These are phyloP conservation scores for Auricularia cornea DNA, from an alignment of 768 basidiomycete genomes.

Conservation along the genomic window DNA sequence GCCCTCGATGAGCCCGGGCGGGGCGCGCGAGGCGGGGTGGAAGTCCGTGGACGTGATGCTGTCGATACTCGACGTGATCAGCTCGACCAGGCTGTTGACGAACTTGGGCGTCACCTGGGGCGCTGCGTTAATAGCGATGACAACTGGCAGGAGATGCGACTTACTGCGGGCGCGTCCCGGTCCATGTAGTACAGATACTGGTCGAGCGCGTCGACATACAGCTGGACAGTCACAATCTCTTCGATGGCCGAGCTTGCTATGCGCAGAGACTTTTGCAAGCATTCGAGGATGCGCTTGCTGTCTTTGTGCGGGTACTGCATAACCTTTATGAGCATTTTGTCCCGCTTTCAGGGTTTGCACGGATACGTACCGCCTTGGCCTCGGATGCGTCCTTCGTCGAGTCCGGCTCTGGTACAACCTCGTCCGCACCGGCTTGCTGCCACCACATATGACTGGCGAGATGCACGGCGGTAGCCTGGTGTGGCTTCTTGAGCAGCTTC, in stretches of 20 bases:
- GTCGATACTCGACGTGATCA: slow-evolving; percentile 93
- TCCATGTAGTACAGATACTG: slow-evolving; percentile 96
- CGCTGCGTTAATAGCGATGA: background rate
- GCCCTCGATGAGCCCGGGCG: slow-evolving; percentile 84
- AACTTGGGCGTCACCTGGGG: slow-evolving; percentile 86
- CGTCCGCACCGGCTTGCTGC: slow-evolving; percentile 57
- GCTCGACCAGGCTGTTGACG: slow-evolving; percentile 90
- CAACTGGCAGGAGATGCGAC: slow-evolving; percentile 20
- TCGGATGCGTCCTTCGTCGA: slow-evolving; percentile 28
- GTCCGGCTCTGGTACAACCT: slow-evolving; percentile 20
- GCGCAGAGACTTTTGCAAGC: slow-evolving; percentile 90
- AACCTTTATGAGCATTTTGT: background rate
- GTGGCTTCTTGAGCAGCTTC: slow-evolving; percentile 94
- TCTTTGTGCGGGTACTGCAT: slow-evolving; percentile 78
- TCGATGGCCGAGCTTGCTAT: slow-evolving; percentile 96
- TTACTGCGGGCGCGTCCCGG: slow-evolving; percentile 81
- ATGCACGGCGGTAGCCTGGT: slow-evolving; percentile 91
- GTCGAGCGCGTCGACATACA: slow-evolving; percentile 94
- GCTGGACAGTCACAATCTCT: slow-evolving; percentile 91
- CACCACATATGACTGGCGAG: slow-evolving; percentile 98
- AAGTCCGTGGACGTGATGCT: slow-evolving; percentile 79
- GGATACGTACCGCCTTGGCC: slow-evolving; percentile 49
- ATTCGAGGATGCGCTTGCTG: slow-evolving; percentile 95
- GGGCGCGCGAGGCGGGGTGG: slow-evolving; percentile 80
- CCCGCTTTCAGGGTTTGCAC: background rate